Conservation (phyloP, 768 basidiomycete species). For the Omphalotus guepiniiformis region DNA sequence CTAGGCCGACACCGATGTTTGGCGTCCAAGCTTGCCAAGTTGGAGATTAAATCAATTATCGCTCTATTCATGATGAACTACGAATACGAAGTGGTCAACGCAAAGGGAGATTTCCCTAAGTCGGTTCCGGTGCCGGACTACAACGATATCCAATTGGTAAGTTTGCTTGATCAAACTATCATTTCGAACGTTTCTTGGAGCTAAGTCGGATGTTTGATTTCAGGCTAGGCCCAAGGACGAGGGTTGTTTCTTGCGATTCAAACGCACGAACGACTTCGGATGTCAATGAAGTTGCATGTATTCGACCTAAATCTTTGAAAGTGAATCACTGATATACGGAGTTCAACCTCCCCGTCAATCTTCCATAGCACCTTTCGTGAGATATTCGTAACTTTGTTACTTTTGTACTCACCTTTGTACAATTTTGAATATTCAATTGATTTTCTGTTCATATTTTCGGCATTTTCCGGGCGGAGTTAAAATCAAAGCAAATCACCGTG, state of each 20-base stretch:
- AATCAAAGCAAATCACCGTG: too few species aligned
- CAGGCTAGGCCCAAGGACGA: slow-evolving; percentile 25
- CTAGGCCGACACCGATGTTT: slow-evolving; percentile 17
- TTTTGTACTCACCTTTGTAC: background rate
- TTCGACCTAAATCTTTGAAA: background rate
- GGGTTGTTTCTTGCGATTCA: slow-evolving; percentile 25
- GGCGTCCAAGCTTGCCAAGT: slow-evolving; percentile 27
- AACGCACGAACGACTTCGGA: slow-evolving; percentile 11
- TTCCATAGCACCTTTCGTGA: background rate
- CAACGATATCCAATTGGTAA: slow-evolving; percentile 31
- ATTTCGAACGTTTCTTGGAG: background rate
- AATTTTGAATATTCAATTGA: background rate
- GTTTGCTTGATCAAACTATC: background rate
- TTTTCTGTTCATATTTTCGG: background rate
- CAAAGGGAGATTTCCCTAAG: slow-evolving; percentile 21
- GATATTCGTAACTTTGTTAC: background rate
- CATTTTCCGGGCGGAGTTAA: too few species aligned
- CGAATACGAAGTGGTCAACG: slow-evolving; percentile 32
- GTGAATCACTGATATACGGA: background rate
- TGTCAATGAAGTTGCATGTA: background rate
- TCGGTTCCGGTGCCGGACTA: slow-evolving; percentile 25
- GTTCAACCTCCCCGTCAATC: background rate
- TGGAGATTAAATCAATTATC: slow-evolving; percentile 34
- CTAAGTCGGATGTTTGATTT: background rate
- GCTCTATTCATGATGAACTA: slow-evolving; percentile 29